Evolutionary conservation across 2,329 filamentous ascomycete species (phyloP).

Genomic region (Sordariomycetes sp.): DNA sequence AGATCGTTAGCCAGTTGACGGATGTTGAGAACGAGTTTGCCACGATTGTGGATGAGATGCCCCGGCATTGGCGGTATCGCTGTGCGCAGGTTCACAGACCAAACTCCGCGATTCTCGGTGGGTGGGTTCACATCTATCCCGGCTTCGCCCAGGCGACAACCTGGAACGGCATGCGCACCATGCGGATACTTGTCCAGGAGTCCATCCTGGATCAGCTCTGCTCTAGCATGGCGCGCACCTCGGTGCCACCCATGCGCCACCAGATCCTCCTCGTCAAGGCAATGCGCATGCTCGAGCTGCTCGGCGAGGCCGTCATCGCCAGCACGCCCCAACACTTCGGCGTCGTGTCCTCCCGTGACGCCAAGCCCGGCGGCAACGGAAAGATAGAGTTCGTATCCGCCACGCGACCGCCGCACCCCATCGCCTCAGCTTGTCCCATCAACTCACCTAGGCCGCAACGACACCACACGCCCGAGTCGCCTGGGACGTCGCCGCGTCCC

Average conservation of each 20-base stretch:
- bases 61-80: slow-evolving; percentile 31
- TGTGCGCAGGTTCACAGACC: slow-evolving; percentile 25
- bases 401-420: slow-evolving; percentile 3
- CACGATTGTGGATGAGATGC: slow-evolving; percentile 25
- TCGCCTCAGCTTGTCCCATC: slow-evolving; percentile 14
- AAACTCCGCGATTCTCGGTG: slow-evolving; percentile 30
- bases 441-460: slow-evolving; percentile 11
- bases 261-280: slow-evolving; percentile 25
- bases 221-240: slow-evolving; percentile 17
- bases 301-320: slow-evolving; percentile 32
- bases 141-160: slow-evolving; percentile 33
- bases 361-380: slow-evolving; percentile 14
- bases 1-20: slow-evolving; percentile 24
- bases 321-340: slow-evolving; percentile 41
- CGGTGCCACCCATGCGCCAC: slow-evolving; percentile 17
- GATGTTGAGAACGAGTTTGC: slow-evolving; percentile 33
- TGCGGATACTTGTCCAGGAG: slow-evolving; percentile 37
- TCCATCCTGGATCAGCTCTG: slow-evolving; percentile 34
- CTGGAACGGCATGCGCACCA: slow-evolving; percentile 38
- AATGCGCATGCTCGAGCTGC: slow-evolving; percentile 25
- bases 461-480: slow-evolving; percentile 5
- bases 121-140: slow-evolving; percentile 34
- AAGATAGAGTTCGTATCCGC: slow-evolving; percentile 4
- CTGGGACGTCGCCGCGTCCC: slow-evolving; percentile 16
- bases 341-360: slow-evolving; percentile 30